A percentile compares a stretch with the other conserved stretches of the same genome.
Conservation (phyloP, 2,329 filamentous ascomycete species). For the Xenosphaeropsis pyriputrescens region DNA sequence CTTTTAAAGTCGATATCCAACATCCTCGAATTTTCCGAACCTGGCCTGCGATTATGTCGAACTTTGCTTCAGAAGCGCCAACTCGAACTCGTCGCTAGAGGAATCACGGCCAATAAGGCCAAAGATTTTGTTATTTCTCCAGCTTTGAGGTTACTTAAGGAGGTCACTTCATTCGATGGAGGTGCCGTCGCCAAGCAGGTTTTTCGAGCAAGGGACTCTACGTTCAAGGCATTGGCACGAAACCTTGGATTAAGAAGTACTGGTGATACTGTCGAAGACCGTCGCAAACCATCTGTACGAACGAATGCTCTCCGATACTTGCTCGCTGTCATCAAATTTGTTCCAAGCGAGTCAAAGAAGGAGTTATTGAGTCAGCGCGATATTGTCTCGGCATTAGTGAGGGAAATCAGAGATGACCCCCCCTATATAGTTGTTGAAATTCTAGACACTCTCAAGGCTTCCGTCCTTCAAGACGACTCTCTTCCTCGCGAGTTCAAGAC, state of each 20-base stretch:
- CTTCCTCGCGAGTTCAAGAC: slow-evolving; percentile 63
- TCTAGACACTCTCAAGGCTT: slow-evolving; percentile 51
- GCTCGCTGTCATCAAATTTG: slow-evolving; percentile 62
- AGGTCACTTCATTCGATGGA: slow-evolving; percentile 76
- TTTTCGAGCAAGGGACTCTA: slow-evolving; percentile 64
- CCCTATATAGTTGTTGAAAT: slow-evolving; percentile 63
- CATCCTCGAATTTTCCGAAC: slow-evolving; percentile 57
- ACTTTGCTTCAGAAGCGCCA: slow-evolving; percentile 71
- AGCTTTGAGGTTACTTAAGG: slow-evolving; percentile 69
- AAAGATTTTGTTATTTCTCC: slow-evolving; percentile 86
- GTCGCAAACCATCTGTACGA: slow-evolving; percentile 61
- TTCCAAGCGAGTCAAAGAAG: slow-evolving; percentile 62
- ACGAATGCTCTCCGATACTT: slow-evolving; percentile 75
- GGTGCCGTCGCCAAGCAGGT: slow-evolving; percentile 65
- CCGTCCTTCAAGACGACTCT: slow-evolving; percentile 61
- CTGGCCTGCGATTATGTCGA: slow-evolving; percentile 66
- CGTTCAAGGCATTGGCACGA: slow-evolving; percentile 64
- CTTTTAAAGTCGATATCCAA: slow-evolving; percentile 66
- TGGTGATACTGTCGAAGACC: slow-evolving; percentile 45
- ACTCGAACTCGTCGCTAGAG: slow-evolving; percentile 64
- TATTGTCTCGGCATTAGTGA: slow-evolving; percentile 56
- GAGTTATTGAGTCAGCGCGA: slow-evolving; percentile 69
- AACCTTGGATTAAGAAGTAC: slow-evolving; percentile 60
- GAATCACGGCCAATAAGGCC: slow-evolving; percentile 63
- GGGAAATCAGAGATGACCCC: slow-evolving; percentile 64